A percentile compares a stretch with the other conserved stretches of the same genome.
phyloP scores from a whole-genome alignment of 2,329 filamentous ascomycete genomes.

The Triangularia verruculosa region DNA sequence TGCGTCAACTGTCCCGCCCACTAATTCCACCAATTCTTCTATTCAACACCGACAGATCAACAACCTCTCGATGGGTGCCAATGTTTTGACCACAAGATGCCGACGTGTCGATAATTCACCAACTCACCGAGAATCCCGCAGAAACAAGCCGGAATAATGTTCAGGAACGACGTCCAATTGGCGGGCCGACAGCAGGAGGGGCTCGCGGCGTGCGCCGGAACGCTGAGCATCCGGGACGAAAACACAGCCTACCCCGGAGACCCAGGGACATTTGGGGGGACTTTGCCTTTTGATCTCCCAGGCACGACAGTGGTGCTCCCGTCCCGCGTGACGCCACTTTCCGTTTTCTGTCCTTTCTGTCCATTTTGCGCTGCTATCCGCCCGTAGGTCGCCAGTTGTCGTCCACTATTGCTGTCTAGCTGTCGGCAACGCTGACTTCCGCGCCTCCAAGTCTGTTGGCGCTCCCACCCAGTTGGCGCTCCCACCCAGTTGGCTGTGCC shows the following conservation, averaged over 20 bases:
- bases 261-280: background rate
- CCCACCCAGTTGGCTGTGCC: background rate
- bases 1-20: background rate
- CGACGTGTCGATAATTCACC: slow-evolving; percentile 3
- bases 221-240: slow-evolving; percentile 18
- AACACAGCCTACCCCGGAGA: slow-evolving; percentile 11
- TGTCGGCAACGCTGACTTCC: slow-evolving; percentile 1
- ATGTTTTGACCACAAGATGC: background rate
- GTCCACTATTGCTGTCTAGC: background rate
- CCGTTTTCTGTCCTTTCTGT: background rate
- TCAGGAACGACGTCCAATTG: slow-evolving; percentile 1
- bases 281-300: background rate
- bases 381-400: background rate
- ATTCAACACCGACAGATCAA: background rate
- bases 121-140: slow-evolving; percentile 6
- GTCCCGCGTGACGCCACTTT: background rate
- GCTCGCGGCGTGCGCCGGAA: slow-evolving; percentile 23
- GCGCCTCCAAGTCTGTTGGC: slow-evolving; percentile 3
- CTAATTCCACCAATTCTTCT: background rate
- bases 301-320: background rate
- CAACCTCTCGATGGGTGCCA: background rate
- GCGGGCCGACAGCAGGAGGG: slow-evolving; percentile 9
- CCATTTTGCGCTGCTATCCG: background rate
- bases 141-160: slow-evolving; percentile 14
- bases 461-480: background rate